phyloP scores from a whole-genome alignment of 768 basidiomycete species.

The Boletus tylopilopsis region DNA sequence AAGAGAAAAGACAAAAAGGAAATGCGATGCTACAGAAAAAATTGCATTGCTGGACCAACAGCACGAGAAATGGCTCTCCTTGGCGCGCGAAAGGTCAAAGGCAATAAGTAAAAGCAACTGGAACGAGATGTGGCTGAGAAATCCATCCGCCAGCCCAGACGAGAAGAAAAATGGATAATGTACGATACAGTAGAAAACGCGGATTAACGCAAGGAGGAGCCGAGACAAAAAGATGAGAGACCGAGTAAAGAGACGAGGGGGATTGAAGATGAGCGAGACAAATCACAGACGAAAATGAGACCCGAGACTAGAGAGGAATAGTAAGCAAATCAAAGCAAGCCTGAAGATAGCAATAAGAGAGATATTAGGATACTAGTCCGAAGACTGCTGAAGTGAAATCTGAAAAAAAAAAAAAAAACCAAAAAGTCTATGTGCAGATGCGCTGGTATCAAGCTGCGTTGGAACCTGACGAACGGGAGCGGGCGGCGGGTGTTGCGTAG shows the following conservation, averaged over 20 bases:
- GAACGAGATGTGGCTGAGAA: slow-evolving; percentile 26
- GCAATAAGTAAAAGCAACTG: slow-evolving; percentile 32
- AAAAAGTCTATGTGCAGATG: slow-evolving; percentile 21
- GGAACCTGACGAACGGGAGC: slow-evolving; percentile 32
- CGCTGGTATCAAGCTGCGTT: slow-evolving; percentile 33
- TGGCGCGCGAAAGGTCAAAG: slow-evolving; percentile 34
- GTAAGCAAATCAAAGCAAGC: slow-evolving; percentile 23
- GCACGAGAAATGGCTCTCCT: slow-evolving; percentile 31
- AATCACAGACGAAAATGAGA: slow-evolving; percentile 4
- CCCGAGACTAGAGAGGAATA: slow-evolving; percentile 17
- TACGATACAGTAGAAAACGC: slow-evolving; percentile 29
- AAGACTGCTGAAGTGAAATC: slow-evolving; percentile 25
- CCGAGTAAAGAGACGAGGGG: slow-evolving; percentile 10
- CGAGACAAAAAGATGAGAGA: slow-evolving; percentile 14
- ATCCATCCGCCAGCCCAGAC: slow-evolving; percentile 30
- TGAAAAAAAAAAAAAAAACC: slow-evolving; percentile 12
- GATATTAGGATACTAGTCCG: slow-evolving; percentile 32
- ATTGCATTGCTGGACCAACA: slow-evolving; percentile 28
- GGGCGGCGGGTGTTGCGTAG: slow-evolving; percentile 21
- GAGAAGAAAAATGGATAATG: slow-evolving; percentile 26
- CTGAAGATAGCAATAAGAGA: slow-evolving; percentile 34
- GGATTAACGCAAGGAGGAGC: slow-evolving; percentile 33
- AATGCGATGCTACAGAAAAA: slow-evolving; percentile 36
- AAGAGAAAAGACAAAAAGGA: slow-evolving; percentile 15
- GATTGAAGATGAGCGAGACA: slow-evolving; percentile 10